These are phyloP conservation scores for Alternaria longipes DNA, from an alignment of 2,329 filamentous ascomycete genomes.

Conservation along the genomic window DNA sequence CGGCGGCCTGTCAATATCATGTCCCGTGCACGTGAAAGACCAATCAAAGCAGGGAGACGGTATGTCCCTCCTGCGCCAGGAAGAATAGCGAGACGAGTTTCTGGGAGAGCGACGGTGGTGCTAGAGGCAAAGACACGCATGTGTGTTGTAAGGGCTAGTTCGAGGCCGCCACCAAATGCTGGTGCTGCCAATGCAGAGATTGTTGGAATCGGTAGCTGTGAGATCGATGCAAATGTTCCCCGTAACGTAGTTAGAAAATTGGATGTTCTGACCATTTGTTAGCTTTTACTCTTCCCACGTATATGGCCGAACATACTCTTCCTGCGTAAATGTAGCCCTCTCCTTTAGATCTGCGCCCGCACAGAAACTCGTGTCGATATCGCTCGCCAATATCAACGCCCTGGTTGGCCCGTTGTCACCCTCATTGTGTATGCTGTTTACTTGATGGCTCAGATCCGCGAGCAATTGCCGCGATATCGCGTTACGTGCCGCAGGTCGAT, in stretches of 20 bases:
- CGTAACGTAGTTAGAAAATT: slow-evolving; percentile 82
- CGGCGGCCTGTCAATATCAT: slow-evolving; percentile 89
- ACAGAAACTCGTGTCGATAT: slow-evolving; percentile 88
- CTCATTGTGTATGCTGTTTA: slow-evolving; percentile 74
- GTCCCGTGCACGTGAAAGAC: slow-evolving; percentile 82
- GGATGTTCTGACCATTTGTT: slow-evolving; percentile 68
- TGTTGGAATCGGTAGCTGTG: slow-evolving; percentile 83
- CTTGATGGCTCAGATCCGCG: slow-evolving; percentile 72
- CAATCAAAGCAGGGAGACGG: slow-evolving; percentile 83
- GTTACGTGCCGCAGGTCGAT: slow-evolving; percentile 85
- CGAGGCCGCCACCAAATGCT: slow-evolving; percentile 91
- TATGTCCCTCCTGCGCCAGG: slow-evolving; percentile 94
- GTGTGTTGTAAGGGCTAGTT: slow-evolving; percentile 88
- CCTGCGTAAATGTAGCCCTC: slow-evolving; percentile 75
- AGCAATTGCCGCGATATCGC: slow-evolving; percentile 86
- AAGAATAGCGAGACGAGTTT: slow-evolving; percentile 92
- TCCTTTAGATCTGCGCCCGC: slow-evolving; percentile 96
- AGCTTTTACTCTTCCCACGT: slow-evolving; percentile 1
- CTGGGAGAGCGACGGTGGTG: slow-evolving; percentile 82
- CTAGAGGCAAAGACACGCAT: slow-evolving; percentile 87
- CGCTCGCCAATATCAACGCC: slow-evolving; percentile 83
- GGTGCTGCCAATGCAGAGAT: slow-evolving; percentile 86
- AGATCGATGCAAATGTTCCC: slow-evolving; percentile 75
- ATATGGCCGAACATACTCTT: slow-evolving; percentile 70
- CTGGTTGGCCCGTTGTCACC: slow-evolving; percentile 70